phyloP scores from a whole-genome alignment of 352 stramenopile genomes.

The Thraustochytrium sp. region DNA sequence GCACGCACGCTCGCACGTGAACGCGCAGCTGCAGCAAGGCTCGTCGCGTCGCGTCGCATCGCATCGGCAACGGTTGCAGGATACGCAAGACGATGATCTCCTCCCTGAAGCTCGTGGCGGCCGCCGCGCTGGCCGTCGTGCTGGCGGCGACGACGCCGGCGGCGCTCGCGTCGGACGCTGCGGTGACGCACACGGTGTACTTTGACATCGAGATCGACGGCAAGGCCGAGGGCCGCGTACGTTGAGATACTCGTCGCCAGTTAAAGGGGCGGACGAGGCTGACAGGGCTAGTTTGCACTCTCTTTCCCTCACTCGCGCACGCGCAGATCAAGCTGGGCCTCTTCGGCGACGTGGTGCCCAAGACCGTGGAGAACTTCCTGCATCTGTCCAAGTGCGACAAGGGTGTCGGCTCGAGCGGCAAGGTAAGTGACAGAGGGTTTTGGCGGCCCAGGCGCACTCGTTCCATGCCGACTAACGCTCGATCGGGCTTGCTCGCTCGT shows the following conservation, averaged over 20 bases:
- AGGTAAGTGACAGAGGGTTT: slow-evolving; percentile 47
- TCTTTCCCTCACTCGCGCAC: not conserved
- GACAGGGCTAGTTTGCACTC: not conserved
- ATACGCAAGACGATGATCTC: not conserved
- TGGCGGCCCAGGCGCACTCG: no score
- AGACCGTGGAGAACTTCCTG: slow-evolving; percentile 42
- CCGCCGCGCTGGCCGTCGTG: no score
- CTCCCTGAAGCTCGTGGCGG: not conserved
- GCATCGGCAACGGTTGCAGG: no score
- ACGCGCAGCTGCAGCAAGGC: not conserved
- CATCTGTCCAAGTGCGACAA: slow-evolving; percentile 11
- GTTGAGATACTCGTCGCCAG: slow-evolving; percentile 60
- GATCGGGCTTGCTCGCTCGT: no score
- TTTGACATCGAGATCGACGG: slow-evolving; percentile 92
- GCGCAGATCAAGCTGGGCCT: slow-evolving; percentile 33
- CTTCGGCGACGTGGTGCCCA: slow-evolving; percentile 15
- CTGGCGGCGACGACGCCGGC: no score
- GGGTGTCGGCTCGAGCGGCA: slow-evolving; percentile 47
- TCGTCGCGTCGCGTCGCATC: no score
- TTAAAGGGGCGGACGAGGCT: no score
- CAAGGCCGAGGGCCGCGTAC: slow-evolving; percentile 61
- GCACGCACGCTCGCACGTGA: not conserved
- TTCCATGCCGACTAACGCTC: no score
- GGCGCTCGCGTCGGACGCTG: slow-evolving; percentile 51
- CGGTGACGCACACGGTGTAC: slow-evolving; percentile 83